Evolutionary conservation across 2,329 filamentous ascomycete species (phyloP).

Genomic region (Aspergillus fischeri): DNA sequence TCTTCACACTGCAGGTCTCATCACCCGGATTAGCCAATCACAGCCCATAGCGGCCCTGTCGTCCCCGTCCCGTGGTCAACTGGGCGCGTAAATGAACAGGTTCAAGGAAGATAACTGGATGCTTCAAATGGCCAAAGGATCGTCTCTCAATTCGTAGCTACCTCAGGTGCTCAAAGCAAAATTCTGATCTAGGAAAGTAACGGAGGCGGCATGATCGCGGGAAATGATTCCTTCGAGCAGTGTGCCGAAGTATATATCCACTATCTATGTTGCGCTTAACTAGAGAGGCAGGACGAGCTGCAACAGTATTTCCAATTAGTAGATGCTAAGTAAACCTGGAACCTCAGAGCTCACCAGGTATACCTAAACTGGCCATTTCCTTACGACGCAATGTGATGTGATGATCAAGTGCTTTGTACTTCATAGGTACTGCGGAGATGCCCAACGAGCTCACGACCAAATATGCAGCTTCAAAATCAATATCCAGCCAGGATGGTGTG

Average conservation of each 20-base stretch:
- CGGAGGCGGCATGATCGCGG: not conserved
- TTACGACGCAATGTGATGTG: constrained; percentile 14
- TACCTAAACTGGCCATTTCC: not conserved
- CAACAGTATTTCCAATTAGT: too few species aligned
- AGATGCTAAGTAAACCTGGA: too few species aligned
- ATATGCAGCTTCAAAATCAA: not conserved
- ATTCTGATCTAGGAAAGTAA: not conserved
- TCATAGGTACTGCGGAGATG: not conserved
- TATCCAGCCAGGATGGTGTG: not conserved
- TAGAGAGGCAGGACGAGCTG: too few species aligned
- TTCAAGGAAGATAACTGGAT: not conserved
- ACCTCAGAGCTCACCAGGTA: not conserved
- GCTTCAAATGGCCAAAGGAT: not conserved
- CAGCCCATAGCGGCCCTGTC: not conserved
- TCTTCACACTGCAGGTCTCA: constrained; percentile 23
- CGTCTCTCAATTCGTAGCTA: not conserved
- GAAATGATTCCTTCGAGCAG: not conserved
- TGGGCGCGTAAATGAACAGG: constrained; percentile 15
- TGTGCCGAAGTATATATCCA: not conserved
- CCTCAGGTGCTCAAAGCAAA: not conserved
- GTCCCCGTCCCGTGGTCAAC: constrained; percentile 14
- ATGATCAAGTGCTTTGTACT: not conserved
- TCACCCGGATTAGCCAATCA: constrained; percentile 20
- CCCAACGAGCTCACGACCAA: not conserved
- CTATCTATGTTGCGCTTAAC: not conserved